These are phyloP conservation scores for Russula dissimulans DNA, from an alignment of 768 basidiomycete genomes.

Conservation along the genomic window DNA sequence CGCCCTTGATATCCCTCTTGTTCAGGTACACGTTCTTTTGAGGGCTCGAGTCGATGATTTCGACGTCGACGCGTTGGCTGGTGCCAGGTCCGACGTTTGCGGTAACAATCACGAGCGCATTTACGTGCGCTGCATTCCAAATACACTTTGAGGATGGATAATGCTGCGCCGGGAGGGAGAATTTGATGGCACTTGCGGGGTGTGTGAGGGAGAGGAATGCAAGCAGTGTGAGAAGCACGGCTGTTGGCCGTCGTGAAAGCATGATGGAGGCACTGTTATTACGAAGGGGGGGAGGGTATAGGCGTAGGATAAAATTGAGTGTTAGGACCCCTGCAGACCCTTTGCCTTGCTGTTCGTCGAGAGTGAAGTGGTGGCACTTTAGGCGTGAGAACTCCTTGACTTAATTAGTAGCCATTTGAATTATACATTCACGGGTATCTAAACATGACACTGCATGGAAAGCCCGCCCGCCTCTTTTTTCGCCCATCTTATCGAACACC, in stretches of 20 bases:
- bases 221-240: slow-evolving; percentile 11
- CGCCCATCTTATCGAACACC: slow-evolving; percentile 19
- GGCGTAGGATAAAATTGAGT: not conserved
- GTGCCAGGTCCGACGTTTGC: slow-evolving; percentile 77
- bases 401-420: not conserved
- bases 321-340: no score
- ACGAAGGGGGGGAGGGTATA: not conserved
- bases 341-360: no score
- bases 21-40: slow-evolving; percentile 84
- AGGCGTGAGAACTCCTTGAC: not conserved
- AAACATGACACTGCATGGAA: no score
- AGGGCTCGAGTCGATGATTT: slow-evolving; percentile 83
- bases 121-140: slow-evolving; percentile 86
- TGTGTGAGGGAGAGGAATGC: slow-evolving; percentile 24
- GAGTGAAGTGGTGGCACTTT: not conserved
- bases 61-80: slow-evolving; percentile 83
- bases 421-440: not conserved
- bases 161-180: slow-evolving; percentile 60
- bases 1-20: slow-evolving; percentile 80
- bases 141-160: slow-evolving; percentile 80
- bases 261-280: slow-evolving; percentile 3
- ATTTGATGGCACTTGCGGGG: slow-evolving; percentile 66
- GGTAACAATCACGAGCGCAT: slow-evolving; percentile 90
- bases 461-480: not conserved
- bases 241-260: slow-evolving; percentile 8